Conservation (phyloP, 441 rosid genomes). For the Bocquillonia castaneifolia region DNA sequence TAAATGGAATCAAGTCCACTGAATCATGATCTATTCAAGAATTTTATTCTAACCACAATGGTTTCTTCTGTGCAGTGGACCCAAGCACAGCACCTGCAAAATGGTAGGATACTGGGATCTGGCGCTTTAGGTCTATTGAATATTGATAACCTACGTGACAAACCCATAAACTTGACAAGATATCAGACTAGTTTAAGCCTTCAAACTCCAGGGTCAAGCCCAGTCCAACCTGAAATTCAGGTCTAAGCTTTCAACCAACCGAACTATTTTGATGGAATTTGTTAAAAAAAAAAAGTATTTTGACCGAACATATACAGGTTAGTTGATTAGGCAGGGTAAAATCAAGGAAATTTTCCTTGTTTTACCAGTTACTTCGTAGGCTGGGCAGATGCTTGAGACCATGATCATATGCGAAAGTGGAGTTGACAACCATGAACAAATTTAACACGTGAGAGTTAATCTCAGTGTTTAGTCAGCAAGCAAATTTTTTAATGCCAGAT, state of each 20-base stretch:
- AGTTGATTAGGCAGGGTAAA: not conserved
- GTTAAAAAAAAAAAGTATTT: too few relatives aligned
- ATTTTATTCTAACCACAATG: too few relatives aligned
- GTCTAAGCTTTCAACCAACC: too few relatives aligned
- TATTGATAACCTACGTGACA: too few relatives aligned
- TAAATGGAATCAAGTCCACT: too few relatives aligned
- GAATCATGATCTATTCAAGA: too few relatives aligned
- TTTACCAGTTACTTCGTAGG: not conserved
- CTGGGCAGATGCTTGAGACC: not conserved
- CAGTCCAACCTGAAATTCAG: too few relatives aligned
- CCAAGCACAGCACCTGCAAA: not conserved
- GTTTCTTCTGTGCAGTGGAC: not conserved
- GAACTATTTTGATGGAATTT: too few relatives aligned
- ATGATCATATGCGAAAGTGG: not conserved
- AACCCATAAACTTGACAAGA: not conserved
- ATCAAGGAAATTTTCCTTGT: not conserved
- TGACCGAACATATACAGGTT: too few relatives aligned
- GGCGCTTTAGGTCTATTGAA: not conserved
- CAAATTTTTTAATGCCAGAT: not conserved
- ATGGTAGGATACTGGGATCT: not conserved
- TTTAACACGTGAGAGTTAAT: not conserved
- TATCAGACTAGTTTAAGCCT: not conserved
- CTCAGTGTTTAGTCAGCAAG: not conserved
- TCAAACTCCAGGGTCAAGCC: not conserved
- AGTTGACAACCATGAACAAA: not conserved